Evolutionary conservation across 176 grass and related monocot genomes (phyloP).

Genomic region (Eragrostis nindensis): DNA sequence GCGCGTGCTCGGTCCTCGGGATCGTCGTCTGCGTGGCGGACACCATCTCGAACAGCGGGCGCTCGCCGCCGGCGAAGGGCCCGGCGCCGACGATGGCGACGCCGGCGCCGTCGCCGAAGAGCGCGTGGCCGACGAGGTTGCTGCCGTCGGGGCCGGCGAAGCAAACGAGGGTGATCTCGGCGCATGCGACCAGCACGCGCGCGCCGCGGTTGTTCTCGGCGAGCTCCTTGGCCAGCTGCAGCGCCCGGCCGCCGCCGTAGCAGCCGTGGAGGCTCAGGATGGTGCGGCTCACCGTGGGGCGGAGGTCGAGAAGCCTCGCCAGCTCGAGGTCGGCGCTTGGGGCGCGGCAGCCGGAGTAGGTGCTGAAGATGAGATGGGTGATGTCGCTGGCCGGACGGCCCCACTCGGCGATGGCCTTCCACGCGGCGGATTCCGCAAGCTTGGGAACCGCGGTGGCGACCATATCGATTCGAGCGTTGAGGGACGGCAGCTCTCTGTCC

Average conservation of each 20-base stretch:
- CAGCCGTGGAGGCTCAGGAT: constrained; percentile 51
- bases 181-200: constrained; percentile 49
- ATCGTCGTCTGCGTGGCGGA: constrained; percentile 51
- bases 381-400: constrained; percentile 55
- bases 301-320: constrained; percentile 48
- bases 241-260: constrained; percentile 39
- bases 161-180: constrained; percentile 49
- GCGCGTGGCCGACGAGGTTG: constrained; percentile 45
- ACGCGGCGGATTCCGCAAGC: constrained; percentile 45
- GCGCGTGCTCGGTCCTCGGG: constrained; percentile 30
- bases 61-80: constrained; percentile 32
- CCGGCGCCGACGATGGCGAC: too few relatives aligned
- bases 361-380: constrained; percentile 62
- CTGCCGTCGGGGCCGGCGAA: constrained; percentile 43
- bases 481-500: constrained; percentile 42
- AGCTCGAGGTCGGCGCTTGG: constrained; percentile 44
- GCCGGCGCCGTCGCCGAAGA: constrained; percentile 59
- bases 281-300: constrained; percentile 30
- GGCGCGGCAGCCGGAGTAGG: constrained; percentile 43
- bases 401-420: constrained; percentile 67
- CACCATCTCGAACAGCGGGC: constrained; percentile 52
- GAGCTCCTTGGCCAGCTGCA: constrained; percentile 63
- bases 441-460: constrained; percentile 40
- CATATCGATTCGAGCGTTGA: constrained; percentile 43
- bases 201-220: constrained; percentile 62